A percentile compares a stretch with the other conserved stretches of the same genome.
phyloP scores from a whole-genome alignment of 2,329 filamentous ascomycete genomes.

The Alternaria panax region DNA sequence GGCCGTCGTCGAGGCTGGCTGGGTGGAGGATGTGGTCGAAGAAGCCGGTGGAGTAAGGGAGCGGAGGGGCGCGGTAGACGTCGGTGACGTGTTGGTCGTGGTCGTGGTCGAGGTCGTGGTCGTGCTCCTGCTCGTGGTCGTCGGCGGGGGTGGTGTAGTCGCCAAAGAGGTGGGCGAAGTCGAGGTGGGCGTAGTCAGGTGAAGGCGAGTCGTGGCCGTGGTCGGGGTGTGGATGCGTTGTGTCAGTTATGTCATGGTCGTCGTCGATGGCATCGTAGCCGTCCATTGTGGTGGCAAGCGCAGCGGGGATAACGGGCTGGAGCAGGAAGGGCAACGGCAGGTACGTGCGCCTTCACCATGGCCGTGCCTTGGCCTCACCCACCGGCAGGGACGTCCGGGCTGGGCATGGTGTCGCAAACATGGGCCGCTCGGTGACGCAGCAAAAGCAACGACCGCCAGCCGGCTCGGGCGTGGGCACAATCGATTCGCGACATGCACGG shows the following conservation, averaged over 20 bases:
- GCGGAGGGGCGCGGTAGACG: slow-evolving; percentile 21
- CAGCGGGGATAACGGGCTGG: background rate
- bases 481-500: background rate
- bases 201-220: slow-evolving; percentile 3
- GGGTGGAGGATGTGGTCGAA: slow-evolving; percentile 44
- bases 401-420: slow-evolving; percentile 6
- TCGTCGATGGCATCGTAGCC: slow-evolving; percentile 6
- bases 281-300: slow-evolving; percentile 10
- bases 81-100: slow-evolving; percentile 15
- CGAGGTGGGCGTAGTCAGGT: slow-evolving; percentile 5
- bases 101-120: background rate
- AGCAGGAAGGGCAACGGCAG: background rate
- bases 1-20: slow-evolving; percentile 23
- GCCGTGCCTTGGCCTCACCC: background rate
- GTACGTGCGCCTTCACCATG: slow-evolving; percentile 2
- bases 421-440: no score
- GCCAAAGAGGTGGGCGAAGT: slow-evolving; percentile 2
- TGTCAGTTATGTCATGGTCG: slow-evolving; percentile 2
- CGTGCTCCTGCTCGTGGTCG: background rate
- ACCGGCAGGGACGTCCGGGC: background rate
- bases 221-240: slow-evolving; percentile 10
- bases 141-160: slow-evolving; percentile 1
- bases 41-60: slow-evolving; percentile 32
- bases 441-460: slow-evolving; percentile 8
- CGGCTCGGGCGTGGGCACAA: slow-evolving; percentile 16